Percentiles rank a stretch among this genome's conserved stretches.
phyloP scores from a whole-genome alignment of 1,284 basidiomycete species.

The Heterobasidion irregulare region DNA sequence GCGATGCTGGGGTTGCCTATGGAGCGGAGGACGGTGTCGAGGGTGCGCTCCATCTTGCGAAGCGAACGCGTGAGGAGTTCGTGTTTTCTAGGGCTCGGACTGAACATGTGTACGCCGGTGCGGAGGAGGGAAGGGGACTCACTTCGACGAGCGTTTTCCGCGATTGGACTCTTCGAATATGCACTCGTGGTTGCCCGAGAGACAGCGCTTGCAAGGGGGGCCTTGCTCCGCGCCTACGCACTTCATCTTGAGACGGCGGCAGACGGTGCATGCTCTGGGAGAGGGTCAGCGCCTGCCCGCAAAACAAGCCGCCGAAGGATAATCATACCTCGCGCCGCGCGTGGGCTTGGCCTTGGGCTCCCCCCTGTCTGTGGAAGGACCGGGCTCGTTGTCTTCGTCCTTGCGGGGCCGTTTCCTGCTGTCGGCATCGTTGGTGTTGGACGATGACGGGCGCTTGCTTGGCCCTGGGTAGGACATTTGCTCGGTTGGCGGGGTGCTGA shows the following conservation, averaged over 20 bases:
- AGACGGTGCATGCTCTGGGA: slow-evolving; percentile 84
- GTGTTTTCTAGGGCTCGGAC: slow-evolving; percentile 59
- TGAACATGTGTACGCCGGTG: slow-evolving; percentile 16
- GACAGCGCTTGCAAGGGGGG: slow-evolving; percentile 84
- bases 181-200: slow-evolving; percentile 80
- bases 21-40: slow-evolving; percentile 80
- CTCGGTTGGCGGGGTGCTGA: slow-evolving; percentile 64
- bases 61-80: slow-evolving; percentile 84
- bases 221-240: slow-evolving; percentile 92
- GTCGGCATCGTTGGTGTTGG: slow-evolving; percentile 29
- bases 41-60: slow-evolving; percentile 86
- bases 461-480: slow-evolving; percentile 41
- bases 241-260: slow-evolving; percentile 96
- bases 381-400: slow-evolving; percentile 41
- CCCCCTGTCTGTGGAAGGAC: slow-evolving; percentile 42
- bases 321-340: slow-evolving; percentile 70
- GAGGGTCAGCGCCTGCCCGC: slow-evolving; percentile 4
- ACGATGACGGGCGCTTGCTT: slow-evolving; percentile 57
- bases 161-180: slow-evolving; percentile 93
- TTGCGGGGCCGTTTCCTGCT: slow-evolving; percentile 48
- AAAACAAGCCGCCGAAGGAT: neutral
- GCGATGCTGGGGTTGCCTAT: slow-evolving; percentile 75
- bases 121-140: slow-evolving; percentile 16
- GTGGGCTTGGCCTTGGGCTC: slow-evolving; percentile 79
- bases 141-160: slow-evolving; percentile 88